Evolutionary conservation across 371 early-diverging fungal species (phyloP).

Genomic region (Actinomucor elegans): DNA sequence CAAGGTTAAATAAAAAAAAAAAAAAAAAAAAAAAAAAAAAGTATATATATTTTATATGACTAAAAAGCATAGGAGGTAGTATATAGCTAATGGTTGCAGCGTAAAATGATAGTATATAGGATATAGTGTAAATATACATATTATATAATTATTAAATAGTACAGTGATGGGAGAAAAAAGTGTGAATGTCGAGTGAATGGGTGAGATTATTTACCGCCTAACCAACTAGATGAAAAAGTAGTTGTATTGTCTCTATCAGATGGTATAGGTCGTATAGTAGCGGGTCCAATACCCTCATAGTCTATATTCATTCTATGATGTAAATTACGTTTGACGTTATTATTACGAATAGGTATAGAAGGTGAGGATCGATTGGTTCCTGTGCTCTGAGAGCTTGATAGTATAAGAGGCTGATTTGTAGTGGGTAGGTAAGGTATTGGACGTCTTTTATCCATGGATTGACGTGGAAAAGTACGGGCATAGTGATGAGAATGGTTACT

Average conservation of each 20-base stretch:
- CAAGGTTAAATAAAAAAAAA: not conserved
- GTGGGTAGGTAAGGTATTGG: slow-evolving; percentile 1
- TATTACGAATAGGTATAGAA: slow-evolving; percentile 21
- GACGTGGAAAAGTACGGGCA: not conserved
- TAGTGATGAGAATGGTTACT: not conserved
- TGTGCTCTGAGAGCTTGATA: slow-evolving; percentile 4
- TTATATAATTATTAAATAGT: not conserved
- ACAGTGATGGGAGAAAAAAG: not conserved
- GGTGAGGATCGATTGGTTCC: slow-evolving; percentile 14
- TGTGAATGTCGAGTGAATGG: too few species aligned
- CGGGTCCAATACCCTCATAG: slow-evolving; percentile 17
- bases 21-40: too few species aligned
- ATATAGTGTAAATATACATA: too few species aligned
- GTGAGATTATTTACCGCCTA: slow-evolving; percentile 25
- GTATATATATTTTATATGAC: too few species aligned
- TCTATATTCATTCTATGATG: slow-evolving; percentile 14
- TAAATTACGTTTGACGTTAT: slow-evolving; percentile 17
- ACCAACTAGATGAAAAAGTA: slow-evolving; percentile 25
- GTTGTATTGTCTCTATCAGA: slow-evolving; percentile 20
- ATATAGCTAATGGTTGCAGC: too few species aligned
- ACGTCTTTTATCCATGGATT: not conserved
- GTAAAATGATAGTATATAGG: too few species aligned
- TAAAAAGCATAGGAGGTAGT: too few species aligned
- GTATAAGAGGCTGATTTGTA: not conserved
- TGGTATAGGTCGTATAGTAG: slow-evolving; percentile 19